These are phyloP conservation scores for Phalaenopsis aphrodite DNA, from an alignment of 106 monocot genomes.

Conservation along the genomic window DNA sequence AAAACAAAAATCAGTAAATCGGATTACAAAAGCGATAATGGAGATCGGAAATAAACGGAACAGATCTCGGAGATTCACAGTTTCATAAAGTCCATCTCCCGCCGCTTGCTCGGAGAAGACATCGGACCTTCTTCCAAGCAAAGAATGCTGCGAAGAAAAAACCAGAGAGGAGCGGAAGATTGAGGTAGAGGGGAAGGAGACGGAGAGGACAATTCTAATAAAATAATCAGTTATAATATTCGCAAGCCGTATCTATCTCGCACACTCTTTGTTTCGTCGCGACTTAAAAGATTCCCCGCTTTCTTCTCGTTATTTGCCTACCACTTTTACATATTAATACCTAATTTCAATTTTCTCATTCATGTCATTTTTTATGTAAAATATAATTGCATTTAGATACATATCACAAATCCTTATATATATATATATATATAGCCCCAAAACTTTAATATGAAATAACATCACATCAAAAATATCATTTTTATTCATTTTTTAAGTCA, in stretches of 20 bases:
- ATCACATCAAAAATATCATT: too few relatives aligned
- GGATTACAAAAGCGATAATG: background rate
- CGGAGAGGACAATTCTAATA: background rate
- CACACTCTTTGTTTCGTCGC: background rate
- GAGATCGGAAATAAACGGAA: background rate
- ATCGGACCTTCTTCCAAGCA: slow-evolving; percentile 11
- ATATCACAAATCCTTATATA: too few relatives aligned
- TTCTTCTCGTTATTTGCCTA: too few relatives aligned
- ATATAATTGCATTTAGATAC: too few relatives aligned
- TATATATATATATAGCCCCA: too few relatives aligned
- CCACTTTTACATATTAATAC: background rate
- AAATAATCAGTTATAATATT: background rate
- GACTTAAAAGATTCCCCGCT: background rate
- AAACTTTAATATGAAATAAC: too few relatives aligned
- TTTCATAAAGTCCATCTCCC: slow-evolving; percentile 85
- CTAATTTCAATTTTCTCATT: background rate
- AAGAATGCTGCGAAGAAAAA: background rate
- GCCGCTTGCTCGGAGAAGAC: slow-evolving; percentile 82
- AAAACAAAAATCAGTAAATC: slow-evolving; percentile 9
- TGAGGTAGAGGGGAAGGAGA: background rate
- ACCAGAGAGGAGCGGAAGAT: background rate
- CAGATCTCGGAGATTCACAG: slow-evolving; percentile 24
- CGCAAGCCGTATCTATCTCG: background rate
- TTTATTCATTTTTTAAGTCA: too few relatives aligned
- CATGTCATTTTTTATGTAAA: background rate